Conservation (phyloP, 441 rosid species). For the Populus trichocarpa region DNA sequence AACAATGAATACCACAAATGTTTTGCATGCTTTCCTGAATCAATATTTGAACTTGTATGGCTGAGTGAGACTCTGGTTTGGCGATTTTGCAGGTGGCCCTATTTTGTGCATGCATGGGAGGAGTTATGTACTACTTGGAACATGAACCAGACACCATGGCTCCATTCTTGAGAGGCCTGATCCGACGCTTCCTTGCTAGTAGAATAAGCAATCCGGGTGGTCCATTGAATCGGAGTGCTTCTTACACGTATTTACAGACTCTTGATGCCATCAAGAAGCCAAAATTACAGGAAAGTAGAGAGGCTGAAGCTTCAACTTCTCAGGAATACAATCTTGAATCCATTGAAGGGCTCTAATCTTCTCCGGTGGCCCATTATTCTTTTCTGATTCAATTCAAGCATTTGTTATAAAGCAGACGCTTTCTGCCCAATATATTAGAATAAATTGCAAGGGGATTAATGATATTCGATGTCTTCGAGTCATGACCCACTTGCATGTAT, state of each 20-base stretch:
- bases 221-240: conserved; percentile 52
- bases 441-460: neutral
- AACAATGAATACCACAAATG: neutral
- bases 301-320: conserved; percentile 40
- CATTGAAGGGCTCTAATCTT: conserved; percentile 74
- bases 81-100: conserved; percentile 66
- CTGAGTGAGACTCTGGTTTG: conserved; percentile 7
- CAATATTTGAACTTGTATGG: neutral
- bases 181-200: conserved; percentile 94
- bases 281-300: conserved; percentile 47
- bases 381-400: conserved; percentile 15
- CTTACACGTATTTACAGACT: conserved; percentile 63
- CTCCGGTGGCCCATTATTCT: conserved; percentile 23
- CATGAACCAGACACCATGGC: conserved; percentile 96
- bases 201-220: conserved; percentile 80
- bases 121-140: conserved; percentile 93
- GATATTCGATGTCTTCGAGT: neutral
- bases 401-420: conserved; percentile 11
- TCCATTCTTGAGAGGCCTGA: conserved; percentile 83
- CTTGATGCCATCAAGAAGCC: conserved; percentile 64
- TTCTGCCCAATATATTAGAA: conserved; percentile 12
- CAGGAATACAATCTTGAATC: conserved; percentile 88
- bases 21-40: neutral
- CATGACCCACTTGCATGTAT: neutral
- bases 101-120: conserved; percentile 98